Evolutionary conservation across 305 asterid genomes (phyloP).

Genomic region (Lippia alba): DNA sequence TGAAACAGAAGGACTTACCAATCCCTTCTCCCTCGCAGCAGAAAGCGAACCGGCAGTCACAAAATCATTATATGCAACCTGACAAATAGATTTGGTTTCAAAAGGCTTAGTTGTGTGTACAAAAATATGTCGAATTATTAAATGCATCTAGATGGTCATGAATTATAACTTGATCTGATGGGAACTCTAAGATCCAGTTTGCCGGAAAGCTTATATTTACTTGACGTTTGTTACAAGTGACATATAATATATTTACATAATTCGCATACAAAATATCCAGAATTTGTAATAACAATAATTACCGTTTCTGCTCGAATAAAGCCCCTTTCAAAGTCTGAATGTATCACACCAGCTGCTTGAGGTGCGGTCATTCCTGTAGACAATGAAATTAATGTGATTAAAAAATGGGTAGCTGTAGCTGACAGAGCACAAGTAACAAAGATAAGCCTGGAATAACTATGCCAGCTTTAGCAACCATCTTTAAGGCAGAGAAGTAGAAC

Average conservation of each 20-base stretch:
- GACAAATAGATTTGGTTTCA: conserved; percentile 31
- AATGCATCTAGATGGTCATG: conserved; percentile 15
- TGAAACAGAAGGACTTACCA: conserved; percentile 61
- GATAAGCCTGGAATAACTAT: conserved; percentile 10
- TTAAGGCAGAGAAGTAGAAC: conserved; percentile 3
- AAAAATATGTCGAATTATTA: background rate
- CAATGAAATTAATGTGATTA: conserved; percentile 16
- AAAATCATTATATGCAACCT: conserved; percentile 95
- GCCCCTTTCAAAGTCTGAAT: conserved; percentile 97
- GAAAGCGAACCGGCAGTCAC: conserved; percentile 89
- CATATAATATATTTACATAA: background rate
- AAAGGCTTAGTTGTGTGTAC: conserved; percentile 3
- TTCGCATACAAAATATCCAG: conserved; percentile 23
- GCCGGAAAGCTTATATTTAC: conserved; percentile 1
- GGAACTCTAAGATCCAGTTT: conserved; percentile 4
- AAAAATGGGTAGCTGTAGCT: conserved; percentile 10
- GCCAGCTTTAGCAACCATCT: conserved; percentile 23
- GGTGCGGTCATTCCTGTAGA: conserved; percentile 96
- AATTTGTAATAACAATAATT: conserved; percentile 35
- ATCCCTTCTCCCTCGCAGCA: conserved; percentile 97
- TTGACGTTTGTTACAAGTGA: background rate
- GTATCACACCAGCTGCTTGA: conserved; percentile 99
- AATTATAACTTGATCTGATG: conserved; percentile 16
- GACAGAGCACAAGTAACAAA: conserved; percentile 5
- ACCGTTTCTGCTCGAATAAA: conserved; percentile 99